Evolutionary conservation across 306 rosid genomes (phyloP), one percentile per base, ranked within the genome.

Genomic region (Dryas drummondii): DNA sequence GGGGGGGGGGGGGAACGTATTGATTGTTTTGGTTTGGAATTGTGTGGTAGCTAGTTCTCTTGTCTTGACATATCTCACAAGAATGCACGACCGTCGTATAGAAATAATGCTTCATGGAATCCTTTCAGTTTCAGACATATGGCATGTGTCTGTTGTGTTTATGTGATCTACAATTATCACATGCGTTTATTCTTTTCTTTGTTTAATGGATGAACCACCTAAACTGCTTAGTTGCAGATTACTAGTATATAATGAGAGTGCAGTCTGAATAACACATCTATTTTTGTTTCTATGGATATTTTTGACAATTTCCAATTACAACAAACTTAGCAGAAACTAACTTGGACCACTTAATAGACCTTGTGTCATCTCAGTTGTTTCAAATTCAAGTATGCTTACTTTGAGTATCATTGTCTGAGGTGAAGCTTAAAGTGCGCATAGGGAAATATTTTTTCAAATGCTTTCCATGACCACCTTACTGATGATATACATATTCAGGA

Each of bases 181-280:
- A 82, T 78, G 76, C 48, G 1, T n/a, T 52, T 65, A 46, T 59
- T 53, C 40, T 71, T 50, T 61, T 52, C 26, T 26, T 64, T 60
- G 17, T 58, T 70, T 40, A 41, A 70, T 64, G 26, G 69, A 7
- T 22, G 49, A 47, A 63, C 41, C 9, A 10, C 47, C 56, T 65
- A 10, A 32, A 13, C 13, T 60, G 61, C 26, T 17, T 3, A 56
- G 7, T 32, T 32, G 37, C 37, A 32, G 37, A 32, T 32, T 2
- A 32, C 37, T 32, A 2, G 37, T 32, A 32, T 32, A 32, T 32
- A 32, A 32, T 32, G 37, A 1, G 37, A 32, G 2, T 32, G 37
- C 37, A 1, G 37, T 32, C 37, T 32, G 37, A 32, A 32, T 32
- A 32, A 32, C 37, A 32, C 37, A 12, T 61, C 9, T 6, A 37